phyloP scores from a whole-genome alignment of 2,329 filamentous ascomycete genomes.

The Dendryphion nanum region DNA sequence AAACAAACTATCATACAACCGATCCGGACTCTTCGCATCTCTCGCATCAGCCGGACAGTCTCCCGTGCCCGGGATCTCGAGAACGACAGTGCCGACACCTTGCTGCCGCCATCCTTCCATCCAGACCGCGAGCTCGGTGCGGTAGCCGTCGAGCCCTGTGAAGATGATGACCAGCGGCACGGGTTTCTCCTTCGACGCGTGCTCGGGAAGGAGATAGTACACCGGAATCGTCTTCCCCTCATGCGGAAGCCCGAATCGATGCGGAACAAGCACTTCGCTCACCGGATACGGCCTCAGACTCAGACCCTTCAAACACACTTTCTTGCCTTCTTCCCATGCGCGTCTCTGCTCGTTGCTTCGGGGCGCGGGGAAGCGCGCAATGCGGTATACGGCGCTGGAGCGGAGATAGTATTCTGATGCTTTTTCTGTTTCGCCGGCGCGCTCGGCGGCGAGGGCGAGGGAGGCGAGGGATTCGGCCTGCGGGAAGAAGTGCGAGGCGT shows the following conservation, averaged over 20 bases:
- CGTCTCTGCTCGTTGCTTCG: slow-evolving; percentile 52
- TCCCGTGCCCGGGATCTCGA: slow-evolving; percentile 59
- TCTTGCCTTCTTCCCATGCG: slow-evolving; percentile 66
- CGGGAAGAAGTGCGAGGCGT: slow-evolving; percentile 62
- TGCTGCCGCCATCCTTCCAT: slow-evolving; percentile 51
- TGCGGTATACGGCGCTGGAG: slow-evolving; percentile 63
- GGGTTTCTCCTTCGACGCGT: slow-evolving; percentile 42
- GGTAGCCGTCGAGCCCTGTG: slow-evolving; percentile 59
- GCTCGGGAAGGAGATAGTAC: slow-evolving; percentile 61
- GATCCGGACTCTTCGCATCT: slow-evolving; percentile 52
- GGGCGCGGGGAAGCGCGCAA: slow-evolving; percentile 65
- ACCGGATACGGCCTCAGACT: slow-evolving; percentile 53
- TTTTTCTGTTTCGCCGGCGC: slow-evolving; percentile 49
- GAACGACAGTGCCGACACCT: slow-evolving; percentile 50
- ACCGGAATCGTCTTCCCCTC: slow-evolving; percentile 61
- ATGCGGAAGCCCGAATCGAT: slow-evolving; percentile 48
- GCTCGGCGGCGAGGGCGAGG: slow-evolving; percentile 52
- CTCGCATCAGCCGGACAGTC: slow-evolving; percentile 52
- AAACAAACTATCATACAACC: slow-evolving; percentile 54
- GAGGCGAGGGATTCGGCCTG: slow-evolving; percentile 57
- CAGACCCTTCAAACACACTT: slow-evolving; percentile 58
- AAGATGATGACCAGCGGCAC: slow-evolving; percentile 56
- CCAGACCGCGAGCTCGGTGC: slow-evolving; percentile 56
- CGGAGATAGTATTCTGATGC: slow-evolving; percentile 63
- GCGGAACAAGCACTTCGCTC: slow-evolving; percentile 61